Percentiles rank a stretch among this genome's conserved stretches.
phyloP scores from a whole-genome alignment of 108 stramenopile species.

The Asterionellopsis glacialis region DNA sequence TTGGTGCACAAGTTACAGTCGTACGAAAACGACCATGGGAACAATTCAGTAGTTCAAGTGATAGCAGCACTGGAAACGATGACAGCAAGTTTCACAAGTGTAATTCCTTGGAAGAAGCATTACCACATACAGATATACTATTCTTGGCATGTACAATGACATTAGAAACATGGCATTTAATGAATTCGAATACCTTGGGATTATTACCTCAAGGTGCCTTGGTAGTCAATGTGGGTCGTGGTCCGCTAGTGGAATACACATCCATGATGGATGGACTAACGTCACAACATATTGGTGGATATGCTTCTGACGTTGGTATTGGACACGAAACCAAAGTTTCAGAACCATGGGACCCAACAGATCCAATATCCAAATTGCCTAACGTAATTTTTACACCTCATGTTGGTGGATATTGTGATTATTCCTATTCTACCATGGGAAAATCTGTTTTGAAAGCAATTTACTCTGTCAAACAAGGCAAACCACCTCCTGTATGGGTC shows the following conservation, averaged over 20 bases:
- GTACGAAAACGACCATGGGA: constrained; percentile 4
- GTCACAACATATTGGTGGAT: background rate
- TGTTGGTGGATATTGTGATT: constrained; percentile 6
- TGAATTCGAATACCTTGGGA: background rate
- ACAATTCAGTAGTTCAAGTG: no score
- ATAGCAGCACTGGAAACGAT: background rate
- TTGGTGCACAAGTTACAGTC: constrained; percentile 9
- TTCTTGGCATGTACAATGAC: constrained; percentile 12
- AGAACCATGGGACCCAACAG: constrained; percentile 11
- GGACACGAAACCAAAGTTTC: constrained; percentile 1
- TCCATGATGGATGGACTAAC: constrained; percentile 5
- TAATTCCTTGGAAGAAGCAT: background rate
- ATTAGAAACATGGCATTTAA: background rate
- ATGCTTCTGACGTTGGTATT: constrained; percentile 8
- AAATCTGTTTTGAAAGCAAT: constrained; percentile 1
- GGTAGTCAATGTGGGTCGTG: constrained; percentile 8
- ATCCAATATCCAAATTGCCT: background rate
- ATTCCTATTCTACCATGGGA: background rate
- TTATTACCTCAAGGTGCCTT: constrained; percentile 1
- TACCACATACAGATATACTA: constrained; percentile 5
- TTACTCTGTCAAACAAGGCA: background rate
- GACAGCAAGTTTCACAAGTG: no score
- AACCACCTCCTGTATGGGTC: constrained; percentile 15
- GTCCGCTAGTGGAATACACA: constrained; percentile 4
- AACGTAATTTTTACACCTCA: constrained; percentile 12